Evolutionary conservation across 176 grass and related monocot species (phyloP), one percentile per base, ranked within the genome.

Genomic region (Bothriochloa decipiens): DNA sequence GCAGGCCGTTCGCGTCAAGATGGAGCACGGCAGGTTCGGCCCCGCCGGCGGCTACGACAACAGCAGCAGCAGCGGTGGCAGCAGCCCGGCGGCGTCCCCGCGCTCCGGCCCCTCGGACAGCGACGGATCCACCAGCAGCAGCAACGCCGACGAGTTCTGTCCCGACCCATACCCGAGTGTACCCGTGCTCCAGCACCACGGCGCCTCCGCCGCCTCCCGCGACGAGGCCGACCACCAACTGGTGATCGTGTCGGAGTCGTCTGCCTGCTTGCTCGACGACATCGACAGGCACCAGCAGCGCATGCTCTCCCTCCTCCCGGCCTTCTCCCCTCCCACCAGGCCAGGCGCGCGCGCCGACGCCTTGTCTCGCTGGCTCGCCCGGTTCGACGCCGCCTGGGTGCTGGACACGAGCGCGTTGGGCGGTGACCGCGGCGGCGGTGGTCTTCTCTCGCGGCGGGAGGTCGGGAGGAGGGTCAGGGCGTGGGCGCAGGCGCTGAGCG

Each of bases 341-440:
- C 0, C 52, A 1, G 6, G 10, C 0, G 20, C 10, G 28, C 76
- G 87, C n/a, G 70, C 70, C 0, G 39, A 41, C 9, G 66, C 65
- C 0, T 27, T 90, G 88, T 70, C 55, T 3, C 43, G 29, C 10
- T 90, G 88, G 78, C 83, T 90, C 33, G 14, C 52, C 33, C 78
- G 78, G 8, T 89, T 89, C 8, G 65, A 35, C 52, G 83, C 85
- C 32, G 72, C 8, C 32, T 89, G 78, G 83, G 78, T 89, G 7
- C 72, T 86, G 13, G 65, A 86, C 23, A 71, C 50, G 62, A 69
- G 68, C 75, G 9, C 9, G n/a, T 6, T 11, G 0, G 47, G 8
- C 12, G 7, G 46, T 0, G 10, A 9, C 67, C 43, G 25, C 13
- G 35, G 78, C 8, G 53, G 20, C 3, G 55, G 55, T 11, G 57